Conservation (phyloP, 345 rosid genomes). For the Erucastrum elatum region DNA sequence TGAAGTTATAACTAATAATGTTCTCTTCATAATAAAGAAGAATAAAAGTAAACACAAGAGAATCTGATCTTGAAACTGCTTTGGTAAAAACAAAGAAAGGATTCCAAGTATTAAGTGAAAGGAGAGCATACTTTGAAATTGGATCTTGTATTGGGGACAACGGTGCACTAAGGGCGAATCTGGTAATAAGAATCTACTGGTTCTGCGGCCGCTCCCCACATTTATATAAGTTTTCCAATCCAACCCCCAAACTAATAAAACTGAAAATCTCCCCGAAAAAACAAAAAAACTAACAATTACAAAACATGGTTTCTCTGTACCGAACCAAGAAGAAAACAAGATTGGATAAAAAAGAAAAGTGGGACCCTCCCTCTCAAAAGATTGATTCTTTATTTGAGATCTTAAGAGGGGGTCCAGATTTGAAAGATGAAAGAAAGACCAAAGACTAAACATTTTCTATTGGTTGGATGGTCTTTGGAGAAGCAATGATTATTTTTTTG, state of each 20-base stretch:
- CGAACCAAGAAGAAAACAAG: neutral
- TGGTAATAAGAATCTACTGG: slow-evolving; percentile 86
- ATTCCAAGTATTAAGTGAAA: neutral
- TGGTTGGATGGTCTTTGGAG: slow-evolving; percentile 15
- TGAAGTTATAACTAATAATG: neutral
- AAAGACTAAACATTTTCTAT: slow-evolving; percentile 27
- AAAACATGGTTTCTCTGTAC: neutral
- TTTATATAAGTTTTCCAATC: slow-evolving; percentile 32
- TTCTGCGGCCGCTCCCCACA: slow-evolving; percentile 73
- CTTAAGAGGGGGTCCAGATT: slow-evolving; percentile 27
- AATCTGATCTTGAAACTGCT: too few relatives aligned
- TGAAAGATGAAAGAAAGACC: slow-evolving; percentile 18
- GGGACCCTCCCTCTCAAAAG: slow-evolving; percentile 29
- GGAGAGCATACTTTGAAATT: slow-evolving; percentile 70
- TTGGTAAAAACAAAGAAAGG: neutral
- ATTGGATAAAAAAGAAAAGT: too few relatives aligned
- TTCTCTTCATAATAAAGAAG: neutral
- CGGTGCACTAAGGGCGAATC: slow-evolving; percentile 90
- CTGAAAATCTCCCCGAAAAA: slow-evolving; percentile 22
- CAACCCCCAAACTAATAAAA: neutral
- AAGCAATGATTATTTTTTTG: too few relatives aligned
- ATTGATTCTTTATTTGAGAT: neutral
- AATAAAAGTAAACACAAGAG: too few relatives aligned
- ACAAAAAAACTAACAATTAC: neutral
- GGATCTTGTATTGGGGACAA: slow-evolving; percentile 85